Percentiles rank a stretch among this genome's conserved stretches.
Conservation (phyloP, 768 basidiomycete genomes). For the Boletus rubroflammeus region DNA sequence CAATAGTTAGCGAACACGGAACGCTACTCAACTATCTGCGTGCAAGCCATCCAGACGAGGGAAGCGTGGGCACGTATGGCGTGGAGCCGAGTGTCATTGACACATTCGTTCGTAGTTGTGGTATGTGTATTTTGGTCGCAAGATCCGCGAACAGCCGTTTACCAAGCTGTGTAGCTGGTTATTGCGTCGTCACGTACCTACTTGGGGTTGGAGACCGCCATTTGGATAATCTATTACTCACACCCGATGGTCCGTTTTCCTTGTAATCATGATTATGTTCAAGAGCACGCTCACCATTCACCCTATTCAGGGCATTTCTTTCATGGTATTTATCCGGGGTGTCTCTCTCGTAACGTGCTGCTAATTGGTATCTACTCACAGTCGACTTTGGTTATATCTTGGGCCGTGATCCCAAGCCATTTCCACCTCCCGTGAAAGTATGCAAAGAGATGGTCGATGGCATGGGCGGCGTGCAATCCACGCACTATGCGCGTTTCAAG, state of each 20-base stretch:
- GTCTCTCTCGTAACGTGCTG: background rate
- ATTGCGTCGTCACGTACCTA: slow-evolving; percentile 95
- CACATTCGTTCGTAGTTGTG: slow-evolving; percentile 95
- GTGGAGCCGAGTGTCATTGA: slow-evolving; percentile 95
- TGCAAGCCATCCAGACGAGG: slow-evolving; percentile 86
- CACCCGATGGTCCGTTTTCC: slow-evolving; percentile 71
- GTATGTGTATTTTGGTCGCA: slow-evolving; percentile 45
- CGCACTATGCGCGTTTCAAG: slow-evolving; percentile 97
- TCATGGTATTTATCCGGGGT: slow-evolving; percentile 60
- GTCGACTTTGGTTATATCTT: slow-evolving; percentile 99
- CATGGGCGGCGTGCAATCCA: slow-evolving; percentile 95
- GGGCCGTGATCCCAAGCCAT: slow-evolving; percentile 95
- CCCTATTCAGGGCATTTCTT: slow-evolving; percentile 78
- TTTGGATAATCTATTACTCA: slow-evolving; percentile 88
- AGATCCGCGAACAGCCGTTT: slow-evolving; percentile 4
- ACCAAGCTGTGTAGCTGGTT: slow-evolving; percentile 65
- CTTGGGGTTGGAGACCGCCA: slow-evolving; percentile 97
- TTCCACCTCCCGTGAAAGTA: slow-evolving; percentile 96
- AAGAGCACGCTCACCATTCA: background rate
- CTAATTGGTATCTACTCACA: slow-evolving; percentile 31
- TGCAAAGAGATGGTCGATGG: slow-evolving; percentile 99
- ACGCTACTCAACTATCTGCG: slow-evolving; percentile 85
- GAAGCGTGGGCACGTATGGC: slow-evolving; percentile 89
- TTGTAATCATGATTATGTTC: background rate
- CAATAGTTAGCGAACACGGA: slow-evolving; percentile 90